phyloP scores from a whole-genome alignment of 352 stramenopile species.

The Plasmopara viticola region DNA sequence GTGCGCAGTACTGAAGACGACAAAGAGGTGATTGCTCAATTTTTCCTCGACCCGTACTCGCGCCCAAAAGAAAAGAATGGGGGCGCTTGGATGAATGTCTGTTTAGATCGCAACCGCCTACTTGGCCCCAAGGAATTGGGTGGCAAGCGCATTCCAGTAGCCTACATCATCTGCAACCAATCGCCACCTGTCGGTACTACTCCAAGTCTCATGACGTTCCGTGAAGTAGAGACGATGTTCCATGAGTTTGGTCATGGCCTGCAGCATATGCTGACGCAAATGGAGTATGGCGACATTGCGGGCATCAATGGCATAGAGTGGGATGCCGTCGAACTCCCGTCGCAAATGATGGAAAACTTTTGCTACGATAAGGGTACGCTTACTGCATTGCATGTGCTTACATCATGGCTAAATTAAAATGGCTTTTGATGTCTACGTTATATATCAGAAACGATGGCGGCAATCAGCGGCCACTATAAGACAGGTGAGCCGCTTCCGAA shows the following conservation, averaged over 20 bases:
- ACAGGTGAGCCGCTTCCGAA: constrained; percentile 87
- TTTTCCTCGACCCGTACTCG: constrained; percentile 97
- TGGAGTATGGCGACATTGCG: constrained; percentile 92
- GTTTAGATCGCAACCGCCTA: constrained; percentile 89
- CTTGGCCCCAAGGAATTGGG: constrained; percentile 54
- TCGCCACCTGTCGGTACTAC: constrained; percentile 88
- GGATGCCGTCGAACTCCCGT: constrained; percentile 97
- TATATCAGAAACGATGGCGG: constrained; percentile 65
- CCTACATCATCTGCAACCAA: constrained; percentile 98
- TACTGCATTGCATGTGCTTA: constrained; percentile 20
- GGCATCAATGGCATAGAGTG: constrained; percentile 98
- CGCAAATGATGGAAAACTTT: constrained; percentile 99
- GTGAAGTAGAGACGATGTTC: constrained; percentile 95
- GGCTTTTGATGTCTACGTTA: no score
- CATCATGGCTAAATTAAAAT: not conserved
- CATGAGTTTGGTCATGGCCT: constrained; percentile 96
- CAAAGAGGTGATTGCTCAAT: constrained; percentile 89
- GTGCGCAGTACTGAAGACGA: constrained; percentile 65
- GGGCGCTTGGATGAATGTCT: constrained; percentile 98
- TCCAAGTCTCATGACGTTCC: constrained; percentile 97
- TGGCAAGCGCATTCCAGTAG: constrained; percentile 85
- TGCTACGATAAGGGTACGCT: constrained; percentile 89
- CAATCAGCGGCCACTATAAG: constrained; percentile 80
- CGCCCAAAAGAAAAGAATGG: constrained; percentile 95
- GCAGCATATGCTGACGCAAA: constrained; percentile 98